Percentiles rank a stretch among this genome's conserved stretches.
These are phyloP conservation scores for Exobasidium cylindrosporum DNA, from an alignment of 1,284 basidiomycete species.

Conservation along the genomic window DNA sequence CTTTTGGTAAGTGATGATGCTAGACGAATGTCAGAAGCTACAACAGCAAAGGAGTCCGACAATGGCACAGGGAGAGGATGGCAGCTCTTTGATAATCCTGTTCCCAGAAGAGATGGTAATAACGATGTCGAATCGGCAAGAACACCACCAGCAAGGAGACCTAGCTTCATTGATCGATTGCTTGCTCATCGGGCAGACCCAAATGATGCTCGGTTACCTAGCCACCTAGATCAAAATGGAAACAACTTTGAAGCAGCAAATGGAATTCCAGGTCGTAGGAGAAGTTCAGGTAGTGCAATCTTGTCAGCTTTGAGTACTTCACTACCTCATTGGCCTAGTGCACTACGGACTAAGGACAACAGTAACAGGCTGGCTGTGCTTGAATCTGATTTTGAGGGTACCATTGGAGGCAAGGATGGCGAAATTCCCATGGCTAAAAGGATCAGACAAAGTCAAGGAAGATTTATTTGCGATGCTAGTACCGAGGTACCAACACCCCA, in stretches of 20 bases:
- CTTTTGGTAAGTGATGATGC: background rate
- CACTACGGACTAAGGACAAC: conserved; percentile 23
- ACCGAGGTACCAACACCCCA: background rate
- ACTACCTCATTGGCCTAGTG: background rate
- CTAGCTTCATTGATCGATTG: conserved; percentile 7
- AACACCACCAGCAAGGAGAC: conserved; percentile 20
- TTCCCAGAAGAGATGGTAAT: background rate
- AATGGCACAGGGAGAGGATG: background rate
- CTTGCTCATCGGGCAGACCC: conserved; percentile 1
- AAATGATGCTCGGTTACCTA: background rate
- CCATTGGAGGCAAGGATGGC: conserved; percentile 35
- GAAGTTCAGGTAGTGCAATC: background rate
- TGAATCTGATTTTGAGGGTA: conserved; percentile 44
- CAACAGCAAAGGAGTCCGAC: background rate
- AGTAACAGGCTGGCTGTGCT: conserved; percentile 25
- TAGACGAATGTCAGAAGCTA: background rate
- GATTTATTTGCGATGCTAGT: background rate
- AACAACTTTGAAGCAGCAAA: background rate
- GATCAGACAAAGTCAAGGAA: conserved; percentile 18
- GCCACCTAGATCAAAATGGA: background rate
- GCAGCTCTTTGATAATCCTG: conserved; percentile 4
- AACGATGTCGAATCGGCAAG: conserved; percentile 10
- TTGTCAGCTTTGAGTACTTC: conserved; percentile 6
- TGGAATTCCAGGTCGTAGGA: background rate
- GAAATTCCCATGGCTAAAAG: conserved; percentile 37